A percentile compares a stretch with the other conserved stretches of the same genome.
Conservation (phyloP, 495 filamentous ascomycete species). For the Daldinia caldariorum region DNA sequence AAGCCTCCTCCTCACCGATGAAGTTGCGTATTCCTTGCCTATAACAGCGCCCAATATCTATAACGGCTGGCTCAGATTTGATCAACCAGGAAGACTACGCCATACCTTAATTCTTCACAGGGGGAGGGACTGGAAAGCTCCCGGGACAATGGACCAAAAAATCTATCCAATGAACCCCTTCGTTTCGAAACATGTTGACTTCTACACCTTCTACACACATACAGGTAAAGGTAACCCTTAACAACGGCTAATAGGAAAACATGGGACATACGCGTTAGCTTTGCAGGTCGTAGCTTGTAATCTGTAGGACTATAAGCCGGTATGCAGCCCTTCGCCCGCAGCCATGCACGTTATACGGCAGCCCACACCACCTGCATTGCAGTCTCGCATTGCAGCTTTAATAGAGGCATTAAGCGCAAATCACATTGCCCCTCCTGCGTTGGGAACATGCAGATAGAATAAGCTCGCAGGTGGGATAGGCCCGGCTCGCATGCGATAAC, state of each 20-base stretch:
- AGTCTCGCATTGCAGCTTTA: conserved; percentile 39
- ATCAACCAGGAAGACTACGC: conserved; percentile 25
- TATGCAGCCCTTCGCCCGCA: too few relatives aligned
- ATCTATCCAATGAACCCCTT: conserved; percentile 2
- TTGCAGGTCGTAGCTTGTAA: background rate
- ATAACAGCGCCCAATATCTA: conserved; percentile 25
- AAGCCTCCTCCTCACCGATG: conserved; percentile 32
- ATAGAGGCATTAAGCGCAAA: conserved; percentile 36
- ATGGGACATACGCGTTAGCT: conserved; percentile 29
- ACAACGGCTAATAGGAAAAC: conserved; percentile 12
- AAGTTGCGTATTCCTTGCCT: conserved; percentile 19
- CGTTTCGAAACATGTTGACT: conserved; percentile 41
- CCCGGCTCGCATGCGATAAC: background rate
- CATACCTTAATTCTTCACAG: conserved; percentile 1
- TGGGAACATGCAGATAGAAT: conserved; percentile 26
- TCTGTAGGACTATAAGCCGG: too few relatives aligned
- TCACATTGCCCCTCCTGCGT: conserved; percentile 23
- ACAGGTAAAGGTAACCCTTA: background rate
- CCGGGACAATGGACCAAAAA: conserved; percentile 25
- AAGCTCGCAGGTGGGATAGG: conserved; percentile 8
- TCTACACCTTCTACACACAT: background rate
- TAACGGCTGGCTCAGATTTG: conserved; percentile 35
- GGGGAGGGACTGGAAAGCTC: conserved; percentile 19
- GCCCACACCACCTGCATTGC: conserved; percentile 40
- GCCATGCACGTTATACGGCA: conserved; percentile 4